Evolutionary conservation across 2,329 filamentous ascomycete species (phyloP).

Genomic region (Thielaviopsis euricoi): DNA sequence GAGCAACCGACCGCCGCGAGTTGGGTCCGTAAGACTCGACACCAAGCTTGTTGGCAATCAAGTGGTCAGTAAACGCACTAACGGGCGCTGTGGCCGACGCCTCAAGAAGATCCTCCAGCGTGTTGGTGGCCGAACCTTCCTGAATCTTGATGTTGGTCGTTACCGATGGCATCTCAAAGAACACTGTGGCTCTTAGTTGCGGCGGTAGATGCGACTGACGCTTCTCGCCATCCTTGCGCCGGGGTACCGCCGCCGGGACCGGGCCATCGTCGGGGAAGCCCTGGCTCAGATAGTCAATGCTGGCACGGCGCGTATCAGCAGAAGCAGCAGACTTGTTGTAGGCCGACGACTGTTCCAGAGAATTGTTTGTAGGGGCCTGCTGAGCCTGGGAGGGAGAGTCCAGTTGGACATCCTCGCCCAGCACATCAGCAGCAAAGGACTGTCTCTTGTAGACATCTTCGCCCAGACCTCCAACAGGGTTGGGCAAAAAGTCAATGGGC

Average conservation of each 20-base stretch:
- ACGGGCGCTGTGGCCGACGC: constrained; percentile 80
- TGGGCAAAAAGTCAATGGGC: constrained; percentile 9
- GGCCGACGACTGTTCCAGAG: neutral
- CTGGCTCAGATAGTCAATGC: neutral
- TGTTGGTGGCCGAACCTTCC: constrained; percentile 71
- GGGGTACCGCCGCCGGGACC: neutral
- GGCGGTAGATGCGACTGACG: constrained; percentile 41
- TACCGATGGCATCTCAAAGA: constrained; percentile 57
- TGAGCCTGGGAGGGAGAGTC: neutral
- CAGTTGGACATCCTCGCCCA: neutral
- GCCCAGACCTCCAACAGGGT: constrained; percentile 1
- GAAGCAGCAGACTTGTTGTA: neutral
- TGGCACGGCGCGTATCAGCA: neutral
- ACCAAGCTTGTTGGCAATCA: constrained; percentile 61
- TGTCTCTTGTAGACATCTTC: neutral
- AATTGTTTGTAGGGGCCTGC: neutral
- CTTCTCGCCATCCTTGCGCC: constrained; percentile 1
- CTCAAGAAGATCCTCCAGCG: constrained; percentile 80
- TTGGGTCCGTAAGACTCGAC: constrained; percentile 54
- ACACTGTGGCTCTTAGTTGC: constrained; percentile 77
- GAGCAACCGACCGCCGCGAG: constrained; percentile 15
- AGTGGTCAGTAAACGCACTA: constrained; percentile 79
- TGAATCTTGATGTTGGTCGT: constrained; percentile 40
- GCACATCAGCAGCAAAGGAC: constrained; percentile 1
- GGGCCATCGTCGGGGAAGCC: neutral